Percentiles rank a stretch among this genome's conserved stretches.
phyloP scores from a whole-genome alignment of 106 monocot genomes.

The Xerophyta viscosa region DNA sequence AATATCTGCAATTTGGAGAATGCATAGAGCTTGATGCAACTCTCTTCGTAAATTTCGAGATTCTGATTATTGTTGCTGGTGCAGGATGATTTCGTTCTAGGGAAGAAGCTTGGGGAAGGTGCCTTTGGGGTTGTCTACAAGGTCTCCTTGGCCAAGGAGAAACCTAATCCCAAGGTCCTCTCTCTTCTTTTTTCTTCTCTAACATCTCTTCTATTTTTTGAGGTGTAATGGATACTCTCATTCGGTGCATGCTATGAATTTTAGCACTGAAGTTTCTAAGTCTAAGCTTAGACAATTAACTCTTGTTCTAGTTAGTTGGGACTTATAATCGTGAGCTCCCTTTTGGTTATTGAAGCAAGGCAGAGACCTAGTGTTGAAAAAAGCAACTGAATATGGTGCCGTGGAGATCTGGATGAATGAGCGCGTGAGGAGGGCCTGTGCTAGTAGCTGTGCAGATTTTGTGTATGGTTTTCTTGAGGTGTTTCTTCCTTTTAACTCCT shows the following conservation, averaged over 20 bases:
- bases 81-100: constrained; percentile 71
- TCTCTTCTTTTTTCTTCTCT: neutral
- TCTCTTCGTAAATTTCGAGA: neutral
- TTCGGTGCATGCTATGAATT: no score
- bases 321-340: neutral
- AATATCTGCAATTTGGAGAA: no score
- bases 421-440: constrained; percentile 72
- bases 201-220: no score
- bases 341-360: constrained; percentile 37
- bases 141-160: constrained; percentile 39
- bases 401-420: constrained; percentile 99
- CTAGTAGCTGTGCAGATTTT: constrained; percentile 84
- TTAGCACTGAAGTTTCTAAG: no score
- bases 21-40: neutral
- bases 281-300: no score
- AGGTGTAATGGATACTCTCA: no score
- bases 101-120: constrained; percentile 86
- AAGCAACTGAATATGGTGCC: constrained; percentile 92
- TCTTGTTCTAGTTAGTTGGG: no score
- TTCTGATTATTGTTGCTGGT: neutral
- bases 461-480: constrained; percentile 97
- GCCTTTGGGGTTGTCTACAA: constrained; percentile 89
- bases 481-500: neutral
- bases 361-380: constrained; percentile 69
- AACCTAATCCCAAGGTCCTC: constrained; percentile 33